Percentiles rank a stretch among this genome's conserved stretches.
Evolutionary conservation across 2,329 filamentous ascomycete species (phyloP).

Genomic region (Talaromyces islandicus): DNA sequence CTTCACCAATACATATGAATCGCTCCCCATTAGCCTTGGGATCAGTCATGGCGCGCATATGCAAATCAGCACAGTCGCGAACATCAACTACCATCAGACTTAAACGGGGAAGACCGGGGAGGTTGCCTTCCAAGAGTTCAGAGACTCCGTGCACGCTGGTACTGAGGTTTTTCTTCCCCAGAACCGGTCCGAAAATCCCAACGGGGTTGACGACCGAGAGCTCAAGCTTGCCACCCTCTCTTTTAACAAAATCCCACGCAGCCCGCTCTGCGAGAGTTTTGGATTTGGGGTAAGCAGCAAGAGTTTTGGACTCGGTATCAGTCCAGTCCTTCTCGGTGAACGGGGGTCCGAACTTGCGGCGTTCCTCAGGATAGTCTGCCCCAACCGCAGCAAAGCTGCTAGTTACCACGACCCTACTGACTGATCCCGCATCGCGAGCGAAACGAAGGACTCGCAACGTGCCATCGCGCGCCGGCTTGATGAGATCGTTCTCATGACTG

Average conservation of each 20-base stretch:
- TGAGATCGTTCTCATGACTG: slow-evolving; percentile 4
- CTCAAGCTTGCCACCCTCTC: slow-evolving; percentile 21
- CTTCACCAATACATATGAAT: slow-evolving; percentile 6
- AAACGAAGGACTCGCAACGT: slow-evolving; percentile 6
- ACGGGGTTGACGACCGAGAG: slow-evolving; percentile 24
- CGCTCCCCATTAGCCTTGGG: slow-evolving; percentile 1
- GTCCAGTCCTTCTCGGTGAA: slow-evolving; percentile 30
- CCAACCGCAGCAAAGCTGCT: slow-evolving; percentile 11
- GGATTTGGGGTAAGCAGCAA: slow-evolving; percentile 24
- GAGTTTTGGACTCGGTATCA: slow-evolving; percentile 11
- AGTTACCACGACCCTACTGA: slow-evolving; percentile 2
- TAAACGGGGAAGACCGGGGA: slow-evolving; percentile 22
- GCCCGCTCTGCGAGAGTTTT: slow-evolving; percentile 29
- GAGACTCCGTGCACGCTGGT: slow-evolving; percentile 19
- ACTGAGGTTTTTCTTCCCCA: slow-evolving; percentile 15
- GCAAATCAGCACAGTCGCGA: slow-evolving; percentile 6
- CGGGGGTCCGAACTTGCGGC: background rate
- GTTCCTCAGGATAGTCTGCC: slow-evolving; percentile 17
- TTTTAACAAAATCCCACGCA: slow-evolving; percentile 29
- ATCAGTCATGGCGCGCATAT: slow-evolving; percentile 3
- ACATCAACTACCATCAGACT: background rate
- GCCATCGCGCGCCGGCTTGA: slow-evolving; percentile 1
- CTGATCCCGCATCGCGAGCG: background rate
- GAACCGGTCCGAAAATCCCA: slow-evolving; percentile 24
- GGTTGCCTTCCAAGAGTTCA: slow-evolving; percentile 22